These are phyloP conservation scores for Cenchrus purpureus DNA, from an alignment of 176 grass and related monocot genomes.

Conservation along the genomic window DNA sequence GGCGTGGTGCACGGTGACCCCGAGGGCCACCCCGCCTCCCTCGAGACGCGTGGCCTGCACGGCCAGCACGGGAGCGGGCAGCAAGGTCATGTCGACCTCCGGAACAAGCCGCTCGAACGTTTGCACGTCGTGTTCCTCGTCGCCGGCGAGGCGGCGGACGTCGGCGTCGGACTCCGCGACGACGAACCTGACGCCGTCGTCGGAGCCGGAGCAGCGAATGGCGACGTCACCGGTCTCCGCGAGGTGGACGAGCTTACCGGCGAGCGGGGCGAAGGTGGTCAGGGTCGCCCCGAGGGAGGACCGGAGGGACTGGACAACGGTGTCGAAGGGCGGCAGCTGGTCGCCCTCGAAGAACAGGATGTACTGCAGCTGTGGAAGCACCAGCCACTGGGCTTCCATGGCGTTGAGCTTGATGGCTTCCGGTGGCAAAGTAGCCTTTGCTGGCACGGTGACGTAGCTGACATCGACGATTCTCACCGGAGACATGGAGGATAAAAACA, in stretches of 20 bases:
- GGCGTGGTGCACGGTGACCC: conserved; percentile 34
- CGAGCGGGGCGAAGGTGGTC: conserved; percentile 35
- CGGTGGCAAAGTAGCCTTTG: neutral
- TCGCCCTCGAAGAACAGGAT: conserved; percentile 28
- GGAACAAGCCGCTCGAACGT: conserved; percentile 48
- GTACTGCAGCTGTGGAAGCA: conserved; percentile 19
- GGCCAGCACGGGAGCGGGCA: conserved; percentile 49
- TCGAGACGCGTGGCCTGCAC: conserved; percentile 52
- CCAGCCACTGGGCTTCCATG: conserved; percentile 40
- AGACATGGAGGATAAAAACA: neutral
- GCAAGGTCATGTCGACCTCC: conserved; percentile 26
- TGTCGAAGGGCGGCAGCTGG: conserved; percentile 31
- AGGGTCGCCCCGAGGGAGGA: conserved; percentile 38
- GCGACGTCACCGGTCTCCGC: conserved; percentile 35
- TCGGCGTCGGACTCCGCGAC: conserved; percentile 51
- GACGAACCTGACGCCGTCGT: conserved; percentile 40
- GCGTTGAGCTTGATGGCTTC: conserved; percentile 39
- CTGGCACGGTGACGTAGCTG: conserved; percentile 25
- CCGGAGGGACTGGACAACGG: conserved; percentile 3
- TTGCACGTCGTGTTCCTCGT: conserved; percentile 39
- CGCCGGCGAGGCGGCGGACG: conserved; percentile 26
- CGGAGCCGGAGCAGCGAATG: conserved; percentile 35
- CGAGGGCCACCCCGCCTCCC: conserved; percentile 34
- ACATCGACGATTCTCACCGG: conserved; percentile 32
- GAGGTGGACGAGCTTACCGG: conserved; percentile 43